Conservation (phyloP, 2,329 filamentous ascomycete species). For the Fulvia fulva region DNA sequence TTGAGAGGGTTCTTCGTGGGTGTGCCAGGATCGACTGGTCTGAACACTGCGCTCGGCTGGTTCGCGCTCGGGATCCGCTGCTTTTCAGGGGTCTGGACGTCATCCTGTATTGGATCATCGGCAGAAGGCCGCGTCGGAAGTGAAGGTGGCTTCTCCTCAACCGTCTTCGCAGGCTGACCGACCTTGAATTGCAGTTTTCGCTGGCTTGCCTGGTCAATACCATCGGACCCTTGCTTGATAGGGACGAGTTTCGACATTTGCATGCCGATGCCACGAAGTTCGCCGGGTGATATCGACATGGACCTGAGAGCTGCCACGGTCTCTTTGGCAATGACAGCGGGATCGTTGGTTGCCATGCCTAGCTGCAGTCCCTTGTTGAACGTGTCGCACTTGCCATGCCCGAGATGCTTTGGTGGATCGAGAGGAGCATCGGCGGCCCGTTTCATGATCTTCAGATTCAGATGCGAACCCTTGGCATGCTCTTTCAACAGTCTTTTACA, state of each 20-base stretch:
- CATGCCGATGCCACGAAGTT: constrained; percentile 86
- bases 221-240: constrained; percentile 58
- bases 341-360: constrained; percentile 76
- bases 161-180: constrained; percentile 41
- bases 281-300: constrained; percentile 81
- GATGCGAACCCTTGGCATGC: constrained; percentile 76
- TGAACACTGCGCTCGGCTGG: constrained; percentile 36
- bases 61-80: constrained; percentile 24
- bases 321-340: constrained; percentile 70
- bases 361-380: constrained; percentile 85
- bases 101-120: constrained; percentile 46
- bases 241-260: constrained; percentile 91
- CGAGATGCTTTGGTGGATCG: constrained; percentile 87
- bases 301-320: constrained; percentile 78
- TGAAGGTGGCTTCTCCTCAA: constrained; percentile 8
- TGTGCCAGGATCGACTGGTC: constrained; percentile 36
- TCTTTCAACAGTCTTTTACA: constrained; percentile 77
- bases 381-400: constrained; percentile 90
- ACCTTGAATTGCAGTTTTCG: constrained; percentile 69
- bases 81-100: constrained; percentile 39
- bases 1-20: constrained; percentile 67
- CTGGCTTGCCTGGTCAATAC: constrained; percentile 67
- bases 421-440: constrained; percentile 80
- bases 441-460: constrained; percentile 94
- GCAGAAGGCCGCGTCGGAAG: constrained; percentile 2